phyloP scores from a whole-genome alignment of 371 early-diverging fungal genomes.

The Zancudomyces culisetae region DNA sequence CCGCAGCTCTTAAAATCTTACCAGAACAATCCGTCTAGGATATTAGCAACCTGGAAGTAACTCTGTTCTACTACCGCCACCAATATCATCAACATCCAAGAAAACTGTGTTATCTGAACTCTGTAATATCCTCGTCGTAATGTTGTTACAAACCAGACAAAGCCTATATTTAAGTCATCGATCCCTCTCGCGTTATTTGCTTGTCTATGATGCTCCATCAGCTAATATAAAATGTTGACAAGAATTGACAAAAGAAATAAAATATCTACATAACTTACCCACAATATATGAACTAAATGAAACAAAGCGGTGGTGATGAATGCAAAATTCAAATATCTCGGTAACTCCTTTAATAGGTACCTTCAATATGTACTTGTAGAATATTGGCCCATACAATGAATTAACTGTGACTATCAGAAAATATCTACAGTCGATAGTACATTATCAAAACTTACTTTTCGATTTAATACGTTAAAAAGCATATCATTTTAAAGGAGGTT shows the following conservation, averaged over 20 bases:
- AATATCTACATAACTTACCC: slow-evolving; percentile 25
- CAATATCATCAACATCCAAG: slow-evolving; percentile 90
- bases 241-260: background rate
- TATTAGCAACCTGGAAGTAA: slow-evolving; percentile 87
- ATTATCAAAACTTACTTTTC: background rate
- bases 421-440: slow-evolving; percentile 22
- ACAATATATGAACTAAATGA: slow-evolving; percentile 72
- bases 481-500: no score
- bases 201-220: no score
- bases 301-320: slow-evolving; percentile 75
- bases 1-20: background rate
- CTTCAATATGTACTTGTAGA: slow-evolving; percentile 32
- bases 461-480: no score
- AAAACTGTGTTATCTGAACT: slow-evolving; percentile 86
- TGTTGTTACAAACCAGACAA: slow-evolving; percentile 84
- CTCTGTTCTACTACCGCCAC: slow-evolving; percentile 72
- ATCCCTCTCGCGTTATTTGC: no score
- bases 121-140: slow-evolving; percentile 73
- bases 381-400: slow-evolving; percentile 81
- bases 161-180: no score
- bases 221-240: background rate
- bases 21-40: slow-evolving; percentile 96
- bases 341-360: slow-evolving; percentile 23
- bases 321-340: slow-evolving; percentile 1
- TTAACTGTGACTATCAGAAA: slow-evolving; percentile 71